Percentiles rank a stretch among this genome's conserved stretches.
phyloP scores from a whole-genome alignment of 2,329 filamentous ascomycete species.

The Verticillium isaacii region DNA sequence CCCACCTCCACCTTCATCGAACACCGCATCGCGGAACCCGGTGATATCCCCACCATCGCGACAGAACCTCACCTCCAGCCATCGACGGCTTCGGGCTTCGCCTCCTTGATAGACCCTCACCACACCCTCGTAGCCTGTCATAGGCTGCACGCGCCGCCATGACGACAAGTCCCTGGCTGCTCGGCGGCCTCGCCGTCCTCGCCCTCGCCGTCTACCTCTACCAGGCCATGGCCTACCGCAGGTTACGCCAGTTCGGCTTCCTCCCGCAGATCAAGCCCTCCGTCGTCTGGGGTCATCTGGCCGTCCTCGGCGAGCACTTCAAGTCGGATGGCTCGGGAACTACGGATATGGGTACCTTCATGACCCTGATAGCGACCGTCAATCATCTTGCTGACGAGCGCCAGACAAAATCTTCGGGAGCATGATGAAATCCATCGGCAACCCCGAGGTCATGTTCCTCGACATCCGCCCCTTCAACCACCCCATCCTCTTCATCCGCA shows the following conservation, averaged over 20 bases:
- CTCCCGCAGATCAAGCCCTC: conserved; percentile 9
- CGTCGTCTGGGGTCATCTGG: conserved; percentile 10
- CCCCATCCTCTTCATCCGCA: conserved; percentile 25
- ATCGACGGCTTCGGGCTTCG: not conserved
- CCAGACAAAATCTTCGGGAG: conserved; percentile 17
- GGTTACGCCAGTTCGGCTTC: conserved; percentile 8
- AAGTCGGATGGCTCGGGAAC: conserved; percentile 1
- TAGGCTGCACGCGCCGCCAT: conserved; percentile 1
- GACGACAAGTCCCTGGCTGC: not conserved
- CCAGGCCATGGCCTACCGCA: conserved; percentile 4
- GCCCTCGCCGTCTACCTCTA: conserved; percentile 7
- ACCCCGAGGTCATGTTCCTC: conserved; percentile 26
- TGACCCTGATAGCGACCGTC: not conserved
- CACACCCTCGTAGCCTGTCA: not conserved
- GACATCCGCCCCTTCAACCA: conserved; percentile 28
- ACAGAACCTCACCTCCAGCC: not conserved
- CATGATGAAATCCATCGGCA: conserved; percentile 23
- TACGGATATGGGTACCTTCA: conserved; percentile 1
- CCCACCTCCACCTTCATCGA: no score
- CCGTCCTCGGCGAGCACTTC: conserved; percentile 1
- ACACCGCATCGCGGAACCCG: not conserved
- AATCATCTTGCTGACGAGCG: not conserved
- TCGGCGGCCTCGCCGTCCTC: conserved; percentile 4
- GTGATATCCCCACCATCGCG: not conserved
- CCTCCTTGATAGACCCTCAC: no score